phyloP scores from a whole-genome alignment of 2,329 filamentous ascomycete species.

The Hymenoscyphus fructigenus region DNA sequence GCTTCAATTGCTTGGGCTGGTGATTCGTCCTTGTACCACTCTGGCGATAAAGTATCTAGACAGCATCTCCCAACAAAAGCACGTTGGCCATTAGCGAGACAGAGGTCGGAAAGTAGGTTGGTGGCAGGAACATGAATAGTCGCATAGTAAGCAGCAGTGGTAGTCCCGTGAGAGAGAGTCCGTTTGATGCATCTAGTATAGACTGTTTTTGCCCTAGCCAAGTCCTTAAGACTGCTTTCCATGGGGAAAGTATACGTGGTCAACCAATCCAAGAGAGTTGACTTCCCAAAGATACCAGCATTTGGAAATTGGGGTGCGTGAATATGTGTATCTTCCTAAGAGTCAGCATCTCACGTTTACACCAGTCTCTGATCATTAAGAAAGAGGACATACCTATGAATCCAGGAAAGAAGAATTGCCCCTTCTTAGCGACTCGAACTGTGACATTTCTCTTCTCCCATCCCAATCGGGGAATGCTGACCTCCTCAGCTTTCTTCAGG shows the following conservation, averaged over 20 bases:
- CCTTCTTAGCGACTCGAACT: conserved; percentile 37
- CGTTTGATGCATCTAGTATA: conserved; percentile 77
- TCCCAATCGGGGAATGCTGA: conserved; percentile 33
- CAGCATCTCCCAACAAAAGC: conserved; percentile 93
- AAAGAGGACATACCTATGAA: conserved; percentile 62
- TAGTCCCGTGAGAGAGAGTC: conserved; percentile 87
- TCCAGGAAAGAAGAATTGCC: conserved; percentile 79
- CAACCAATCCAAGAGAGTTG: conserved; percentile 90
- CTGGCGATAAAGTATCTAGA: conserved; percentile 80
- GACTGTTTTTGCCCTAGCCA: conserved; percentile 63
- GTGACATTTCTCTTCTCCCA: conserved; percentile 35
- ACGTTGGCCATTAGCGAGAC: conserved; percentile 75
- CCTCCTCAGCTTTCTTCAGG: conserved; percentile 37
- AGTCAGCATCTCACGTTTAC: conserved; percentile 25
- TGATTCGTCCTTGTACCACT: conserved; percentile 76
- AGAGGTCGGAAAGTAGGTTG: conserved; percentile 86
- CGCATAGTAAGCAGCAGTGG: conserved; percentile 91
- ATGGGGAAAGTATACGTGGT: conserved; percentile 93
- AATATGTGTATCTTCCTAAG: conserved; percentile 79
- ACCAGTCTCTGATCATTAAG: background rate
- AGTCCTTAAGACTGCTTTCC: conserved; percentile 70
- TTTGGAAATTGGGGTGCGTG: conserved; percentile 97
- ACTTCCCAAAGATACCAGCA: conserved; percentile 87
- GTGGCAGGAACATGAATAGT: conserved; percentile 84
- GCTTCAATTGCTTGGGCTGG: conserved; percentile 55